Evolutionary conservation across 192 early-diverging fungal genomes (phyloP).

Genomic region (Podila epigama): DNA sequence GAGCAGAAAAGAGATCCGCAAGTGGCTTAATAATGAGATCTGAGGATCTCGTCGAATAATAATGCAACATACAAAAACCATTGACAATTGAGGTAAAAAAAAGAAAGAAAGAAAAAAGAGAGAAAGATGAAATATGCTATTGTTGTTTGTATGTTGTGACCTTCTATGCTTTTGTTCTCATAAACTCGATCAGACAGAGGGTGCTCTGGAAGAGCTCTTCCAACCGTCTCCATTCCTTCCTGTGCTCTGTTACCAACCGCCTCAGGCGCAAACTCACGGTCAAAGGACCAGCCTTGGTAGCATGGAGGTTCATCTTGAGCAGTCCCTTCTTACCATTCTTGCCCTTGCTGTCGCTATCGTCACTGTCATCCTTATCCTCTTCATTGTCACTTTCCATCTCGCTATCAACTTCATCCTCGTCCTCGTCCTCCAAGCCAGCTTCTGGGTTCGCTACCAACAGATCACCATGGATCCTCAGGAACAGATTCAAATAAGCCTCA

Average conservation of each 20-base stretch:
- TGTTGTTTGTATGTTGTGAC: not conserved
- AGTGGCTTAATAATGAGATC: slow-evolving; percentile 25
- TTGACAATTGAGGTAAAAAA: too few relatives aligned
- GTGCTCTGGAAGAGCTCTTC: slow-evolving; percentile 70
- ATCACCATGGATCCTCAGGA: slow-evolving; percentile 84
- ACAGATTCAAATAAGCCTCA: slow-evolving; percentile 80
- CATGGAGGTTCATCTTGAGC: slow-evolving; percentile 39
- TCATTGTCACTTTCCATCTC: not conserved
- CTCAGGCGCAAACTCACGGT: slow-evolving; percentile 39
- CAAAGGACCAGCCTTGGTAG: slow-evolving; percentile 36
- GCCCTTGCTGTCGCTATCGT: not conserved
- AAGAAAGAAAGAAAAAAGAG: too few relatives aligned
- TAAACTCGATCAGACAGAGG: slow-evolving; percentile 69
- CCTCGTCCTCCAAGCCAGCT: slow-evolving; percentile 51
- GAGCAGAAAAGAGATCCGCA: slow-evolving; percentile 62
- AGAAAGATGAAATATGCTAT: too few relatives aligned
- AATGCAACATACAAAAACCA: too few relatives aligned
- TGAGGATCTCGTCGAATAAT: too few relatives aligned
- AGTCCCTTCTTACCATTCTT: not conserved
- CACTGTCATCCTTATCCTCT: slow-evolving; percentile 34
- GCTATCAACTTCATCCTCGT: slow-evolving; percentile 8
- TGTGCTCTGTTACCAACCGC: slow-evolving; percentile 48
- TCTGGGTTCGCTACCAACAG: slow-evolving; percentile 69
- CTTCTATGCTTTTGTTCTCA: slow-evolving; percentile 49
- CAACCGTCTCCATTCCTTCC: slow-evolving; percentile 63